phyloP scores from a whole-genome alignment of 2,329 filamentous ascomycete species.

The Rutstroemia sp. region DNA sequence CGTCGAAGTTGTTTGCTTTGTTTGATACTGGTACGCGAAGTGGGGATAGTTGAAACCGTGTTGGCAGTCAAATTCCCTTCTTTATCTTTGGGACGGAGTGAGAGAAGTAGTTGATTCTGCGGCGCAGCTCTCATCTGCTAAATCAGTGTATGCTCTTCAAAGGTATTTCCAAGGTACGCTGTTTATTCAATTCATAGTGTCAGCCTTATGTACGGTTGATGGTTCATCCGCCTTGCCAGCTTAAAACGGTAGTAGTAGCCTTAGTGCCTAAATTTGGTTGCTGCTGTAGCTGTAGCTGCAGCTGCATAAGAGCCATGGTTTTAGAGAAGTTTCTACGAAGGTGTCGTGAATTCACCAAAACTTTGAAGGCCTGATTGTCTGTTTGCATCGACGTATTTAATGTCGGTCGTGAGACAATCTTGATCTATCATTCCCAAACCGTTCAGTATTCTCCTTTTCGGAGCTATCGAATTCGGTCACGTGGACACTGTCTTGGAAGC shows the following conservation, averaged over 20 bases:
- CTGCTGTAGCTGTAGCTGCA: background rate
- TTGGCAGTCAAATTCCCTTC: background rate
- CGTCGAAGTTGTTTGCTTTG: slow-evolving; percentile 17
- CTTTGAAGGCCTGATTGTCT: background rate
- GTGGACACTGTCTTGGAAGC: background rate
- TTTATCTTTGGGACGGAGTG: background rate
- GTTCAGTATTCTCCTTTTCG: slow-evolving; percentile 1
- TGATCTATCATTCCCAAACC: slow-evolving; percentile 1
- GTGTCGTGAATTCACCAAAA: background rate
- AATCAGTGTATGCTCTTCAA: background rate
- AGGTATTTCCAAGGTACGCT: background rate
- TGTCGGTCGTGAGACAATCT: background rate
- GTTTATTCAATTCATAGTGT: slow-evolving; percentile 4
- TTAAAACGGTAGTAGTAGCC: slow-evolving; percentile 5
- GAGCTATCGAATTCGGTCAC: background rate
- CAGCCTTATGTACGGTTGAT: slow-evolving; percentile 7
- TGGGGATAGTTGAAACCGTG: slow-evolving; percentile 7
- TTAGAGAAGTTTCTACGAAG: slow-evolving; percentile 1
- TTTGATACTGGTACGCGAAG: slow-evolving; percentile 10
- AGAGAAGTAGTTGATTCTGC: background rate
- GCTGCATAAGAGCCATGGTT: background rate
- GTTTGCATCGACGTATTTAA: slow-evolving; percentile 1
- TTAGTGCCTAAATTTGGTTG: background rate
- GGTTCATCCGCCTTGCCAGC: background rate
- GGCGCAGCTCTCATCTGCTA: background rate